Evolutionary conservation across 1,139 yeast genomes (phyloP), one percentile per base, ranked within the genome.

Genomic region (Diutina siamensis): DNA sequence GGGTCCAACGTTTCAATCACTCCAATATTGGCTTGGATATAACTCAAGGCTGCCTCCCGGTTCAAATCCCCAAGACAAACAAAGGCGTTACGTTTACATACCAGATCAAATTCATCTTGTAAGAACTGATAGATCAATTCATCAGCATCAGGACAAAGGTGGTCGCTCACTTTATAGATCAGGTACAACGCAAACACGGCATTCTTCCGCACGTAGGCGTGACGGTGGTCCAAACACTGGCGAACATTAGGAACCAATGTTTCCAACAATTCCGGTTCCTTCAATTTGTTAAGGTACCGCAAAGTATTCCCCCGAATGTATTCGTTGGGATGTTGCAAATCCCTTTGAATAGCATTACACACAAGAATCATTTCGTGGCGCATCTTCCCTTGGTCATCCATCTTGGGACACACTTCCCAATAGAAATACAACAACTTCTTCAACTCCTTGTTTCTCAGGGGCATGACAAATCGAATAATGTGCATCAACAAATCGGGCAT

Each of bases 311-410:
- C 99, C 57, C 98, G 78, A 52, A 94, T 84, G 61, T 83, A 94
- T 65, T 94, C 98, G 67, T 94, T 94, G 46, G 98, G 97, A 66
- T 94, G 98, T 65, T 89, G 97, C 55, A 94, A 75, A 63, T 94
- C 99, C 64, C 92, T 88, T 64, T 94, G 95, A 57, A 94, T 87
- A 47, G 97, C 97, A 62, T 94, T 94, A 69, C 97, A 92, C 46
- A 92, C 98, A 54, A 94, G 78, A 66, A 94, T 92, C 97, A 94
- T 92, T 67, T 94, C 99, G 64, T 89, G 97, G 68, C 88, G 86
- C 72, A 94, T 78, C 62, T 86, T 86, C 4, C 98, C 98, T 46
- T 83, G 82, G 44, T 76, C 72, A 56, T 87, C 95, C 55, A 82
- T 72, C 66, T 94, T 94, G 47, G 97, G 95, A 61, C 96, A 94